Base-by-base conservation (phyloP, 2,329 filamentous ascomycete species). In the Fusarium devonianum region DNA sequence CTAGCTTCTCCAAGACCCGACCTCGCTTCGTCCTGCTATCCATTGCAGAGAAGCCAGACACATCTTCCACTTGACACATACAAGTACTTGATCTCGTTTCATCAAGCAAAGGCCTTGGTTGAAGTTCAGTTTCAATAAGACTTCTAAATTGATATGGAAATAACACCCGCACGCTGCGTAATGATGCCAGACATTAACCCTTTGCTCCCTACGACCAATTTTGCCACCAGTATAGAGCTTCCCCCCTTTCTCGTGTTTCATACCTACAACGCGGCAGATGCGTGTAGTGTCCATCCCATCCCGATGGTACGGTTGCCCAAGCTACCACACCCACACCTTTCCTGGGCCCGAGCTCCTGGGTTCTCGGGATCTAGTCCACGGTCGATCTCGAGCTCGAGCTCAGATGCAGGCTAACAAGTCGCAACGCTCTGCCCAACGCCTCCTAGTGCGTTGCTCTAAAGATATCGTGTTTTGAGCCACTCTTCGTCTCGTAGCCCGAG, bases 391-490 rank as follows among this genome's bases (percentile, higher is more conserved):
- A n/a, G n/a, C n/a, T n/a, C 19, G 12, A 41, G 19, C 32, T 36
- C 36, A 35, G 37, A 34, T 43, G 22, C 44, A 4, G 18, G 42
- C 11, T 19, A 7, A 26, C 32, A 22, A 18, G 11, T 28, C 17
- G 32, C 30, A 28, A 13, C 39, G 19, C 21, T 23, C 32, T 44
- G 22, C 43, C 39, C 42, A 34, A 37, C 14, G 14, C 37, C 18
- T 34, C 28, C 13, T 30, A 5, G 28, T 7, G n/a, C n/a, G 28
- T 29, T 41, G 44, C 26, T 37, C 58, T 67, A 89, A 55, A 95
- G 73, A 56, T 87, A 84, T 72, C 89, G 89, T 13, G 86, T 84
- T 73, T 89, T 88, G 85, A 94, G 92, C 92, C 90, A 95, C 70
- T 95, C 91, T 59, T 89, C 91, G 29, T 90, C 93, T 4, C 88